Evolutionary conservation across 176 grass and related monocot species (phyloP), one percentile per base, ranked within the genome.

Genomic region (Calamus simplicifolius): DNA sequence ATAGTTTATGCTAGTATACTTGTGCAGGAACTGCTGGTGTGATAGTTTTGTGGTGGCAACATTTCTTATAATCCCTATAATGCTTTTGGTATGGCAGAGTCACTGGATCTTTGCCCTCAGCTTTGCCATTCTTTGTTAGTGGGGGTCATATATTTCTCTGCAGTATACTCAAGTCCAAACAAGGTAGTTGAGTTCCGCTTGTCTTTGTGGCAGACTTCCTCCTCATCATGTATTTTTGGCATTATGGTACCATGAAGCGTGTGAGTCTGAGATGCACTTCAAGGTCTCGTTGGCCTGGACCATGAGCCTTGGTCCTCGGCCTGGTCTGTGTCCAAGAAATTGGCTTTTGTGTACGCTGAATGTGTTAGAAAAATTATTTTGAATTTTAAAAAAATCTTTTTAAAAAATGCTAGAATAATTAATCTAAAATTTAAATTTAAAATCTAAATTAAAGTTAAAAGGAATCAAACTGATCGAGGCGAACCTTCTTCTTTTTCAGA

Each of bases 111-210:
- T 83, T 64, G 82, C 85, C 58, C 58, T 69, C 66, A 83, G 67
- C 56, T 95, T 88, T 68, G 69, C 49, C 52, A 85, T 29, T 84
- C 82, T 1, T 79, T 83, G 67, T 80, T 73, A 2, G 84, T 88
- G 49, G 84, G 88, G 76, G 23, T 88, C 21, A 79, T 76, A 18
- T 88, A 88, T 64, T 76, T 88, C 4, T 48, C 54, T 25, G 30
- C 68, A 35, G 59, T 6, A 38, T 70, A 29, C 73, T 75, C 64
- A 93, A 93, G 58, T 73, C 89, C 4, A 60, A 85, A 48, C 81
- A 93, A 75, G 83, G 88, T 78, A 80, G 80, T 4, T 93, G 88
- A n/a, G 88, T 84, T 3, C 88, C 88, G n/a, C 80, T 93, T 53
- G 76, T 81, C 2, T 75, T 89, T 0, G 85, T 81, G 0, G 73